A percentile compares a stretch with the other conserved stretches of the same genome.
Evolutionary conservation across 176 grass and related monocot genomes (phyloP).

Genomic region (Zizania latifolia): DNA sequence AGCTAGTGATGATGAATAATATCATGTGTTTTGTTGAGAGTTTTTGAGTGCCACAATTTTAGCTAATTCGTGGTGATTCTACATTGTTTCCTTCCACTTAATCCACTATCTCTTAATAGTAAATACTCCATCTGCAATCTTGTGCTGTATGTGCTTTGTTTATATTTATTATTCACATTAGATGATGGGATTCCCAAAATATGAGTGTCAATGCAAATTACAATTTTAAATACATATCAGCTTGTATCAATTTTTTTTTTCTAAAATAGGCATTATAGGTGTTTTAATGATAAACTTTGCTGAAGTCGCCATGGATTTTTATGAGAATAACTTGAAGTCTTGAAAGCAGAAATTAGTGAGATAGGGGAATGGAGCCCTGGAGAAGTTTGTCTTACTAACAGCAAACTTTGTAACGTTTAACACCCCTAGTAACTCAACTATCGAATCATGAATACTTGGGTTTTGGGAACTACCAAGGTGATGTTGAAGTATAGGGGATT

Average conservation of each 20-base stretch:
- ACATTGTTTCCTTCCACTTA: background rate
- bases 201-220: background rate
- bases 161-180: background rate
- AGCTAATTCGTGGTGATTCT: background rate
- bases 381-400: background rate
- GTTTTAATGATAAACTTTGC: background rate
- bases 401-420: background rate
- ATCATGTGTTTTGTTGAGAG: slow-evolving; percentile 2
- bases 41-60: background rate
- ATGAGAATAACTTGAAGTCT: background rate
- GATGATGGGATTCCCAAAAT: background rate
- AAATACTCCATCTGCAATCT: background rate
- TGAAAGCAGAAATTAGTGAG: background rate
- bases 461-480: background rate
- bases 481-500: background rate
- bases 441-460: background rate
- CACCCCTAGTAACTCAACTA: background rate
- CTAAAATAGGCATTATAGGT: background rate
- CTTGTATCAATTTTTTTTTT: background rate
- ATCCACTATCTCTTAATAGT: background rate
- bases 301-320: background rate
- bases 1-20: background rate
- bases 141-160: background rate
- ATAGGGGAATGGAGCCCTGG: background rate
- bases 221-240: background rate